Conservation (phyloP, 768 basidiomycete genomes). For the Phylloporus sp. region DNA sequence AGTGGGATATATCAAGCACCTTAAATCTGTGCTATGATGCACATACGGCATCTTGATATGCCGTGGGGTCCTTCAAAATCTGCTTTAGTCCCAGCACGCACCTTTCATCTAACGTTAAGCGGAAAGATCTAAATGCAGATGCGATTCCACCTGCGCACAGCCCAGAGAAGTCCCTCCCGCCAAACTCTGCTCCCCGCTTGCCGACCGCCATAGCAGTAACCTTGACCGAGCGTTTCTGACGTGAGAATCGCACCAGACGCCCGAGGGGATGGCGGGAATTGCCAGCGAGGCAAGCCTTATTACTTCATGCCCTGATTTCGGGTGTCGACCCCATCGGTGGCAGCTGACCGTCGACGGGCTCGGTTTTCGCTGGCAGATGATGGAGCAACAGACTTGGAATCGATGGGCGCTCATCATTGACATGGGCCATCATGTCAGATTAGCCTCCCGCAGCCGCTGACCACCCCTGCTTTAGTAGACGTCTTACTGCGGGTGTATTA, state of each 20-base stretch:
- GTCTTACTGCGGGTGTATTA: constrained; percentile 8
- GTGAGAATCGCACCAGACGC: not conserved
- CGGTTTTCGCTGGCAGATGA: constrained; percentile 21
- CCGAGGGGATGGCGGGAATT: constrained; percentile 22
- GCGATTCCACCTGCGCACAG: constrained; percentile 27
- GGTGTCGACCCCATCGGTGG: constrained; percentile 15
- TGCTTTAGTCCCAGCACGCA: constrained; percentile 26
- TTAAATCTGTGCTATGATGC: constrained; percentile 33
- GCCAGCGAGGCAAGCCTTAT: constrained; percentile 16
- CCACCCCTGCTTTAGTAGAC: constrained; percentile 11
- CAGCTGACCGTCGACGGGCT: constrained; percentile 14
- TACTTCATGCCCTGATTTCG: constrained; percentile 18
- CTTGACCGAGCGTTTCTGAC: not conserved
- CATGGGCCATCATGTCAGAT: constrained; percentile 18
- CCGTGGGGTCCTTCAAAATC: constrained; percentile 23
- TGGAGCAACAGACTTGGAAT: constrained; percentile 19
- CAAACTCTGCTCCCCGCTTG: constrained; percentile 13
- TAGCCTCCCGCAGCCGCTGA: constrained; percentile 16
- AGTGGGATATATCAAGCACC: constrained; percentile 31
- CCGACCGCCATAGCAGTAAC: not conserved
- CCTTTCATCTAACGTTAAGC: constrained; percentile 35
- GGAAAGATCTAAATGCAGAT: constrained; percentile 35
- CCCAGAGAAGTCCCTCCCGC: constrained; percentile 13
- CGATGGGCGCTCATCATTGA: constrained; percentile 12
- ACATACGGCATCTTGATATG: constrained; percentile 34